Evolutionary conservation across 345 rosid genomes (phyloP).

Genomic region (Ceriops decandra): DNA sequence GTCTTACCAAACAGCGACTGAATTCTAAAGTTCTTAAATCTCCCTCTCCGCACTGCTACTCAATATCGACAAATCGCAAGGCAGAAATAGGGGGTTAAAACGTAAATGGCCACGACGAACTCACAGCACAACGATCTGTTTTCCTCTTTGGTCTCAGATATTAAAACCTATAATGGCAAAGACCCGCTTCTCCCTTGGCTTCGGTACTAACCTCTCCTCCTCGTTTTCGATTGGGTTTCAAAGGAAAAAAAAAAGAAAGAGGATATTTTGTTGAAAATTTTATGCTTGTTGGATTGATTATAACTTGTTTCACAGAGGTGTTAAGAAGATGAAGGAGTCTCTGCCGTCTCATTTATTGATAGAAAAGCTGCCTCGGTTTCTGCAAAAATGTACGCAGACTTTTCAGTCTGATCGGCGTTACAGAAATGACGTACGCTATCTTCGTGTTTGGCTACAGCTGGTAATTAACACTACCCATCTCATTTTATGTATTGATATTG

Average conservation of each 20-base stretch:
- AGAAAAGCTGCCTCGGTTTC: constrained; percentile 84
- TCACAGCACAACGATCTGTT: constrained; percentile 41
- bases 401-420: constrained; percentile 78
- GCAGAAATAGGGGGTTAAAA: neutral
- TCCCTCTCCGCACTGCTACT: too few relatives aligned
- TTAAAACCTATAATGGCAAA: constrained; percentile 73
- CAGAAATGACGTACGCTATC: constrained; percentile 68
- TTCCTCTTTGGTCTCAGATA: constrained; percentile 68
- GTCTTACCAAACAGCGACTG: too few relatives aligned
- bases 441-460: constrained; percentile 92
- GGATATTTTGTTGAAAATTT: neutral
- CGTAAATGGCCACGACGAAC: constrained; percentile 9
- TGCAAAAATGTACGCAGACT: constrained; percentile 70
- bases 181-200: constrained; percentile 94
- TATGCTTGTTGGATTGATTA: neutral
- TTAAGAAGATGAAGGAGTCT: constrained; percentile 67
- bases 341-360: constrained; percentile 45
- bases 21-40: neutral
- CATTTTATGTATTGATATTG: neutral
- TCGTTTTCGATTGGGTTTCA: neutral
- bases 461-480: constrained; percentile 30
- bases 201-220: constrained; percentile 39
- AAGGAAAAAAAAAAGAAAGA: neutral
- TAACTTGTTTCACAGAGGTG: constrained; percentile 44
- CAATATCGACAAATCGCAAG: neutral